Evolutionary conservation across 805 yeast species (phyloP).

Genomic region (Yamadazyma nakazawae): DNA sequence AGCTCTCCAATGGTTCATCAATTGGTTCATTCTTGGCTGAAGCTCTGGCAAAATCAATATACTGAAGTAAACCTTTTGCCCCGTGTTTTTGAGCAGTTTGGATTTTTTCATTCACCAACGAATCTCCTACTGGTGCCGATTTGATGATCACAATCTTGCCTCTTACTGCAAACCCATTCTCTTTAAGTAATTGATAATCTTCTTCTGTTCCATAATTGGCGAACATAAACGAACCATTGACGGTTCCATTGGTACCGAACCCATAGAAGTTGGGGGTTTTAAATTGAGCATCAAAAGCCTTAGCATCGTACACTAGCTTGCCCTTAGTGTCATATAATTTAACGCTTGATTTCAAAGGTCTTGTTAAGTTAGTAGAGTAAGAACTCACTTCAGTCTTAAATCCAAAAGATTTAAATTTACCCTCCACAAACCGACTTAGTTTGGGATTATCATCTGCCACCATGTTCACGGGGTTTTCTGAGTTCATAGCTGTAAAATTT

Average conservation of each 20-base stretch:
- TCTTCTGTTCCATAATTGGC: conserved; percentile 28
- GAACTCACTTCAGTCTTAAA: conserved; percentile 18
- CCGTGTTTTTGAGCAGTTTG: conserved; percentile 24
- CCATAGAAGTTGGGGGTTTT: conserved; percentile 28
- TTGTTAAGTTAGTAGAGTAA: conserved; percentile 15
- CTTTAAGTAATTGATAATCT: conserved; percentile 24
- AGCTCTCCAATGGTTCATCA: conserved; percentile 3
- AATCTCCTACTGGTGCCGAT: neutral
- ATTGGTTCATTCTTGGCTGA: neutral
- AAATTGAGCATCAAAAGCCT: conserved; percentile 12
- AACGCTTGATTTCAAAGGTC: conserved; percentile 27
- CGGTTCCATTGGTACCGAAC: conserved; percentile 25
- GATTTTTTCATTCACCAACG: conserved; percentile 23
- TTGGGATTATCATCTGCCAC: conserved; percentile 24
- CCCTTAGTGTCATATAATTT: conserved; percentile 22
- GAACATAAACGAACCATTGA: conserved; percentile 24
- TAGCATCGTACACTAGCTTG: conserved; percentile 23
- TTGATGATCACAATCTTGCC: conserved; percentile 29
- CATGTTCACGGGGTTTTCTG: conserved; percentile 19
- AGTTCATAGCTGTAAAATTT: conserved; percentile 26
- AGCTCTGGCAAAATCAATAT: conserved; percentile 10
- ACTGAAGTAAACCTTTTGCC: conserved; percentile 25
- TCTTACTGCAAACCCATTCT: conserved; percentile 17
- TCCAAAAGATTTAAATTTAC: conserved; percentile 26
- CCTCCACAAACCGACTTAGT: conserved; percentile 24